Conservation (phyloP, 1,139 yeast species). For the Meyerozyma carpophila region DNA sequence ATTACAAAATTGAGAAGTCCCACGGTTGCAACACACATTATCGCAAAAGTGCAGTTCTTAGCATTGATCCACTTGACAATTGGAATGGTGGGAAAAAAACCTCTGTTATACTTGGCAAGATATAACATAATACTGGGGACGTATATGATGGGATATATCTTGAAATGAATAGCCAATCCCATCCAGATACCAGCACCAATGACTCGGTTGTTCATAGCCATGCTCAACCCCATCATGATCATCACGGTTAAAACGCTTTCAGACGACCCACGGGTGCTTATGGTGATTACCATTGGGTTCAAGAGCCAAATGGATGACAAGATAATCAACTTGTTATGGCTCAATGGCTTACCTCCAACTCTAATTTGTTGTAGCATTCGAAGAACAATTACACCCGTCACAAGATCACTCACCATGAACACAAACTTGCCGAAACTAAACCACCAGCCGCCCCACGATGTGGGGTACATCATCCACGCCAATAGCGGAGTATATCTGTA, state of each 20-base stretch:
- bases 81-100: slow-evolving; percentile 23
- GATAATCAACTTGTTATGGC: slow-evolving; percentile 25
- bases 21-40: slow-evolving; percentile 40
- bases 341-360: slow-evolving; percentile 11
- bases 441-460: slow-evolving; percentile 39
- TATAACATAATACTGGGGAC: slow-evolving; percentile 47
- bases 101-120: slow-evolving; percentile 14
- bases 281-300: slow-evolving; percentile 93
- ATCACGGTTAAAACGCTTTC: slow-evolving; percentile 84
- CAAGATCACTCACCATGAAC: slow-evolving; percentile 70
- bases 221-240: slow-evolving; percentile 56
- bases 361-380: slow-evolving; percentile 22
- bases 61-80: slow-evolving; percentile 34
- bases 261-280: slow-evolving; percentile 89
- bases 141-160: slow-evolving; percentile 86
- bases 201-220: slow-evolving; percentile 26
- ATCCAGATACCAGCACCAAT: slow-evolving; percentile 56
- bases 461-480: slow-evolving; percentile 78
- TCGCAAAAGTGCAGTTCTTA: slow-evolving; percentile 41
- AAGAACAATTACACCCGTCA: slow-evolving; percentile 70
- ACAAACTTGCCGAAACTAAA: slow-evolving; percentile 74
- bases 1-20: slow-evolving; percentile 44
- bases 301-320: slow-evolving; percentile 72
- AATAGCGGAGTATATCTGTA: slow-evolving; percentile 89
- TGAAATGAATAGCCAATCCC: slow-evolving; percentile 84